Evolutionary conservation across 2,329 filamentous ascomycete genomes (phyloP), one percentile per base, ranked within the genome.

Genomic region (Basipetospora chlamydospora): DNA sequence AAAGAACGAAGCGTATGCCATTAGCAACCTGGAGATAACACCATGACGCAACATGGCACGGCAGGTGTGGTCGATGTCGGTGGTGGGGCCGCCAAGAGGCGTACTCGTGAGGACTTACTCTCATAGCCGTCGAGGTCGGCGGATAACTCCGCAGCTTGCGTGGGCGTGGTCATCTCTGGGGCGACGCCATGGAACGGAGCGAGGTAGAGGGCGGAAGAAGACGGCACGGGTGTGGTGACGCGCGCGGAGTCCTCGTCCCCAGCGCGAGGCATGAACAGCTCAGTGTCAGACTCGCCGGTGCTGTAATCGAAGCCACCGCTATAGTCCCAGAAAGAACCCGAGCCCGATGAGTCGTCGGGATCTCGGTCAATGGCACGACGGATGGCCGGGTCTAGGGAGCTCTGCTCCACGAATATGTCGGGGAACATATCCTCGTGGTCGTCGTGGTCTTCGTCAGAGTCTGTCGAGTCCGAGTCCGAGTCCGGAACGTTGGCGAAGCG

Each of bases 331-430:
- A 72, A 78, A 2, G 71, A 74, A 3, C 35, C 62, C 16, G 66
- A 71, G 40, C 65, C 65, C 4, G 66, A 74, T 0, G 66, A 69
- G 41, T 73, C 69, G 34, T 66, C 64, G n/a, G 61, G 59, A 43
- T 83, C 75, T 43, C 71, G 67, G 50, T 86, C 80, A 44, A 87
- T 79, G 57, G 83, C 76, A 28, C 73, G 70, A 43, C 80, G 78
- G 49, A 88, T 75, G 35, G 68, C 67, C 5, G 80, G 77, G 46
- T 85, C 80, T 5, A 88, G 64, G 12, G 72, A 67, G 49, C 74
- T 79, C 55, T 86, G 80, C 34, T 80, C 74, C 39, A 87, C 65
- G 53, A 88, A 88, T 41, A 88, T 76, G 50, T 86, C 76, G 1
- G 81, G 79, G 42, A 84, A 84, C 43, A 85, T 71, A 43, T 74